phyloP scores from a whole-genome alignment of 2,329 filamentous ascomycete species.

The Microdochium trichocladiopsis region DNA sequence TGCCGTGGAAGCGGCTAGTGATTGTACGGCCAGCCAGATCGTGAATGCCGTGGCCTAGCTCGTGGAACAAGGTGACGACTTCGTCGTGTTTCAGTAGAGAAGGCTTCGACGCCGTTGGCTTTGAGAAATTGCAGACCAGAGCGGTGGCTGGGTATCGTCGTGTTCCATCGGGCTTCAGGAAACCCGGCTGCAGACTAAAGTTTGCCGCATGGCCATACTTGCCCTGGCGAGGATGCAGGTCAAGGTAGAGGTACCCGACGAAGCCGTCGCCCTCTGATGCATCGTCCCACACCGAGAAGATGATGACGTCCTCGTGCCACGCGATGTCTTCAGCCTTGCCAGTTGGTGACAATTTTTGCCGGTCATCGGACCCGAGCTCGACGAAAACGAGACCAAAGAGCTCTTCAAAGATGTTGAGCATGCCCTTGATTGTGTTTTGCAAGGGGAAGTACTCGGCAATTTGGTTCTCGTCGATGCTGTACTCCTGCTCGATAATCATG shows the following conservation, averaged over 20 bases:
- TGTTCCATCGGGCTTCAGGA: slow-evolving; percentile 57
- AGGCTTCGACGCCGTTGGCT: slow-evolving; percentile 69
- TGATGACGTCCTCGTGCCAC: slow-evolving; percentile 78
- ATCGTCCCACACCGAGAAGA: slow-evolving; percentile 81
- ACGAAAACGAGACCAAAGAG: slow-evolving; percentile 76
- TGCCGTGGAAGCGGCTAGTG: slow-evolving; percentile 63
- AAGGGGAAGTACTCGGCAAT: slow-evolving; percentile 83
- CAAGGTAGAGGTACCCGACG: slow-evolving; percentile 76
- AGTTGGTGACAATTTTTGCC: slow-evolving; percentile 56
- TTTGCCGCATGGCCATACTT: slow-evolving; percentile 84
- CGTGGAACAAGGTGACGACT: slow-evolving; percentile 77
- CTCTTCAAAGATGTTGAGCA: slow-evolving; percentile 79
- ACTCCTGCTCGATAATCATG: slow-evolving; percentile 74
- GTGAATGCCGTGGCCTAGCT: slow-evolving; percentile 65
- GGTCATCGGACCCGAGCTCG: slow-evolving; percentile 60
- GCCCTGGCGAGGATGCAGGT: slow-evolving; percentile 71
- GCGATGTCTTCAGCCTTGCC: slow-evolving; percentile 64
- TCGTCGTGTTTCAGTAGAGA: slow-evolving; percentile 77
- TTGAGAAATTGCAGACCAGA: slow-evolving; percentile 80
- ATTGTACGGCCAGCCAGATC: slow-evolving; percentile 56
- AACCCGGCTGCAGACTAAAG: slow-evolving; percentile 74
- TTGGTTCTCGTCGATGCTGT: slow-evolving; percentile 69
- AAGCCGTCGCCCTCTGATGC: slow-evolving; percentile 63
- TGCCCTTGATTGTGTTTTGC: slow-evolving; percentile 63
- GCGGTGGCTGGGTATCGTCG: slow-evolving; percentile 72